Evolutionary conservation across 805 yeast genomes (phyloP).

Genomic region (Pichia rugopelliculosa): DNA sequence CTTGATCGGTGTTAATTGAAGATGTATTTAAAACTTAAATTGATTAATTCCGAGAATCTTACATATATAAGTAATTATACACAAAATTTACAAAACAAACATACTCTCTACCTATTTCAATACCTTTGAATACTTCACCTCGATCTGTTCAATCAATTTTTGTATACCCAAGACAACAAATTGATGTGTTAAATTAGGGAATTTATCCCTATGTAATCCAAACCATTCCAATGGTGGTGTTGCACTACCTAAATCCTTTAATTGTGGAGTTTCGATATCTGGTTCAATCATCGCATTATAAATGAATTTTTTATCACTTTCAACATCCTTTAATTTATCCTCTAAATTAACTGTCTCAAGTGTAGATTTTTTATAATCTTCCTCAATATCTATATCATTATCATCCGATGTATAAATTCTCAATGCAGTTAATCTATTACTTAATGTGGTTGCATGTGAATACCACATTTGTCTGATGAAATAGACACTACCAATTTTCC

Average conservation of each 20-base stretch:
- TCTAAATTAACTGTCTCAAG: conserved; percentile 31
- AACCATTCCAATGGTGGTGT: conserved; percentile 99
- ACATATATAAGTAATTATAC: no score
- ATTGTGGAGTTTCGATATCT: conserved; percentile 78
- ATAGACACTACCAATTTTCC: conserved; percentile 91
- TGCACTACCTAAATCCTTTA: conserved; percentile 89
- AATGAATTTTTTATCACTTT: conserved; percentile 37
- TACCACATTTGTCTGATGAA: conserved; percentile 91
- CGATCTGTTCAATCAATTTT: conserved; percentile 63
- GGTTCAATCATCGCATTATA: conserved; percentile 71
- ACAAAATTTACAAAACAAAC: no score
- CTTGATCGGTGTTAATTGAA: not conserved
- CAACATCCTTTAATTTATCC: conserved; percentile 40
- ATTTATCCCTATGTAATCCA: conserved; percentile 79
- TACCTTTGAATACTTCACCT: conserved; percentile 41
- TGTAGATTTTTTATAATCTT: conserved; percentile 28
- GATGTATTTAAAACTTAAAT: no score
- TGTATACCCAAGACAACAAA: conserved; percentile 67
- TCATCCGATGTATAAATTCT: conserved; percentile 28
- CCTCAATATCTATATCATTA: conserved; percentile 27
- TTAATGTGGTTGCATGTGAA: conserved; percentile 68
- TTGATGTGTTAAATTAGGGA: conserved; percentile 86
- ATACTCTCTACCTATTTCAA: conserved; percentile 28
- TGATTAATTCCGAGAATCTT: no score
- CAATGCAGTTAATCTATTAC: conserved; percentile 45